Conservation (phyloP, 2,329 filamentous ascomycete species). For the Colletotrichum filicis region DNA sequence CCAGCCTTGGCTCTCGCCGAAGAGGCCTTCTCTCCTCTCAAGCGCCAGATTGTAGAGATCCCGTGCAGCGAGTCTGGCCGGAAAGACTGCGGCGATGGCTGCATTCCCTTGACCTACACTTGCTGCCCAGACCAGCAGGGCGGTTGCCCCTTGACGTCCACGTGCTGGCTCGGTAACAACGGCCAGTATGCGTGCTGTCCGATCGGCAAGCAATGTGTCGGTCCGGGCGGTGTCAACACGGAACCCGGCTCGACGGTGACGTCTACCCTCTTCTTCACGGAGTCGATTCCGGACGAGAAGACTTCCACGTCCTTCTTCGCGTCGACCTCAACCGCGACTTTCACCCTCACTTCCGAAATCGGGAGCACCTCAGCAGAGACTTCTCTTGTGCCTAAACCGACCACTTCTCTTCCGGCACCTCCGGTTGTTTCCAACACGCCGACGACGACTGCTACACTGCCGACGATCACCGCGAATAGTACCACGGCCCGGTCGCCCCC, state of each 20-base stretch:
- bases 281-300: constrained; percentile 3
- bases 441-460: not conserved
- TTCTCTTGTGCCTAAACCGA: not conserved
- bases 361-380: not conserved
- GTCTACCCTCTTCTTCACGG: not conserved
- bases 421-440: not conserved
- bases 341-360: constrained; percentile 4
- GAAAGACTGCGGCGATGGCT: constrained; percentile 44
- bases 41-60: constrained; percentile 38
- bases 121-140: constrained; percentile 44
- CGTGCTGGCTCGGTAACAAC: constrained; percentile 42
- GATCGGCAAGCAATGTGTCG: constrained; percentile 41
- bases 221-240: constrained; percentile 39
- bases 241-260: constrained; percentile 5
- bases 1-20: constrained; percentile 37
- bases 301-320: not conserved
- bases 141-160: constrained; percentile 40
- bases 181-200: constrained; percentile 44
- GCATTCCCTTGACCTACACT: constrained; percentile 41
- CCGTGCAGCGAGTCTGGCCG: constrained; percentile 39
- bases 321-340: not conserved
- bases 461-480: not conserved
- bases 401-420: not conserved
- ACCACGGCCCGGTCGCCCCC: not conserved
- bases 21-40: constrained; percentile 29